Percentiles rank a stretch among this genome's conserved stretches.
phyloP scores from a whole-genome alignment of 2,329 filamentous ascomycete genomes.

The Harringtonia lauricola region DNA sequence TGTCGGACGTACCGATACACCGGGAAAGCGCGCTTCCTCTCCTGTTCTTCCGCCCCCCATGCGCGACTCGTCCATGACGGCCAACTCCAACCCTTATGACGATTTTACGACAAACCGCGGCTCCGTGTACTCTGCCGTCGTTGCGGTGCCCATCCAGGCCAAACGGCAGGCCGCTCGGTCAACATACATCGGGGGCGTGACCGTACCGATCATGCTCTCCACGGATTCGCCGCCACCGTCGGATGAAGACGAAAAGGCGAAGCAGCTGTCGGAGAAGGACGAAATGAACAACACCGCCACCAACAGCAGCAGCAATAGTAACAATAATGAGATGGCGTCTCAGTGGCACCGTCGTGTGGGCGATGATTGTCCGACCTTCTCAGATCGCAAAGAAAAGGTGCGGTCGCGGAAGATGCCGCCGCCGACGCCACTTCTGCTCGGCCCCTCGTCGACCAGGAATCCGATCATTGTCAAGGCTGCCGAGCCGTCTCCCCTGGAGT shows the following conservation, averaged over 20 bases:
- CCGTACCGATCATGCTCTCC: background rate
- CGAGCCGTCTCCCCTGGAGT: slow-evolving; percentile 41
- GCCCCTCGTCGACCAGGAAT: slow-evolving; percentile 27
- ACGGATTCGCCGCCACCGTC: slow-evolving; percentile 1
- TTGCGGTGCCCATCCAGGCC: slow-evolving; percentile 31
- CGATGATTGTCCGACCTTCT: slow-evolving; percentile 48
- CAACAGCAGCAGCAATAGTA: too few relatives aligned
- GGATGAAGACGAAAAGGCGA: background rate
- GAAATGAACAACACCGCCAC: background rate
- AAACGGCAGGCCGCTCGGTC: slow-evolving; percentile 28
- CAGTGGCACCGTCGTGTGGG: slow-evolving; percentile 47
- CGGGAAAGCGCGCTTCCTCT: slow-evolving; percentile 34
- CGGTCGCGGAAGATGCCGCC: slow-evolving; percentile 41
- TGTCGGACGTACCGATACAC: slow-evolving; percentile 10
- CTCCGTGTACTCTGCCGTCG: slow-evolving; percentile 37
- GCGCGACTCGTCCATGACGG: slow-evolving; percentile 24
- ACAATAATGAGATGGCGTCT: slow-evolving; percentile 14
- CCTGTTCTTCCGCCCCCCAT: slow-evolving; percentile 30
- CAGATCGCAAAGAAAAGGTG: slow-evolving; percentile 33
- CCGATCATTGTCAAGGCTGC: slow-evolving; percentile 32
- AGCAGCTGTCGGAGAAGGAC: background rate
- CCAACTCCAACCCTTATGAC: slow-evolving; percentile 24
- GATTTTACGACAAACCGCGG: slow-evolving; percentile 35
- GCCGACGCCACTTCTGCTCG: slow-evolving; percentile 43
- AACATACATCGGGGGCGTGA: slow-evolving; percentile 25